Percentiles rank a stretch among this genome's conserved stretches.
These are phyloP conservation scores for Salix purpurea DNA, from an alignment of 345 rosid genomes.

Conservation along the genomic window DNA sequence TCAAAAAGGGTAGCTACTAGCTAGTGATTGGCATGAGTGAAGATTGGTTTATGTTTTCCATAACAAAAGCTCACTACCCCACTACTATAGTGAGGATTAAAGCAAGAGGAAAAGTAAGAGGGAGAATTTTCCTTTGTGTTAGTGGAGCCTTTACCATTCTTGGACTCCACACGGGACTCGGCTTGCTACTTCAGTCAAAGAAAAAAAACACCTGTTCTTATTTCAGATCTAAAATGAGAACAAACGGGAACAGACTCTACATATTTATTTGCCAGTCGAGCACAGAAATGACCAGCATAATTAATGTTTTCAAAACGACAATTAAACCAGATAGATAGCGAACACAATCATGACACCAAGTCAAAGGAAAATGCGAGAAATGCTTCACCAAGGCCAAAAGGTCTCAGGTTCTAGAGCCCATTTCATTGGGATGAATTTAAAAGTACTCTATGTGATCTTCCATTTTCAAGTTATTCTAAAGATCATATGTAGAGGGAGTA, in stretches of 20 bases:
- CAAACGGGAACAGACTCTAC: not conserved
- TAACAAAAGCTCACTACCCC: constrained; percentile 9
- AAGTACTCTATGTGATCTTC: not conserved
- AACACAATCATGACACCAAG: constrained; percentile 8
- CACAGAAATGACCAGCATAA: not conserved
- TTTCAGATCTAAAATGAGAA: constrained; percentile 2
- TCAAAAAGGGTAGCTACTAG: constrained; percentile 15
- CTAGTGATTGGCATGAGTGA: constrained; percentile 12
- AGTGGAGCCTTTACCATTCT: constrained; percentile 22
- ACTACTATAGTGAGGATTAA: not conserved
- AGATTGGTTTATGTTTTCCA: constrained; percentile 22
- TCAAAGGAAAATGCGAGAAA: not conserved
- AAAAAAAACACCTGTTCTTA: constrained; percentile 1
- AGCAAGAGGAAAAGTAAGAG: constrained; percentile 10
- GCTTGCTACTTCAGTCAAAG: constrained; percentile 6
- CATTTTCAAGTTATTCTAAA: not conserved
- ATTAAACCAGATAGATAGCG: not conserved
- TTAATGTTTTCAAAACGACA: not conserved
- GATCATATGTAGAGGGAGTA: not conserved
- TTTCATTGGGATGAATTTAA: not conserved
- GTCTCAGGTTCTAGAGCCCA: not conserved
- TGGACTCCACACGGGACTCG: constrained; percentile 11
- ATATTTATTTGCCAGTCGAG: not conserved
- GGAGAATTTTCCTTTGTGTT: constrained; percentile 19
- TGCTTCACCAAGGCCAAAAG: not conserved